A percentile compares a stretch with the other conserved stretches of the same genome.
Conservation (phyloP, 2,329 filamentous ascomycete genomes). For the Colletotrichum sp. region DNA sequence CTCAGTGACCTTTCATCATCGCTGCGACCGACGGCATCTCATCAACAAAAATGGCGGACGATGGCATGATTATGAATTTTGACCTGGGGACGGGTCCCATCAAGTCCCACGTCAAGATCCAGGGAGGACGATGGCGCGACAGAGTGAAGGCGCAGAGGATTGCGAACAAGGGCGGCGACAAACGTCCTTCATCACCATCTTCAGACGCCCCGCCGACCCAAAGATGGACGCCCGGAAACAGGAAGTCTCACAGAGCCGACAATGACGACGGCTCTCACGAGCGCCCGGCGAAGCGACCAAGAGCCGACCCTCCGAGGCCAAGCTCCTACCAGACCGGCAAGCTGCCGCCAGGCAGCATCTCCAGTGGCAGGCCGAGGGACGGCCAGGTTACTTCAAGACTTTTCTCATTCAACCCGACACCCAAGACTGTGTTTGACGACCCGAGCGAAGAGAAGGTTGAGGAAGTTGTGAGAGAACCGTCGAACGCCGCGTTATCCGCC, state of each 20-base stretch:
- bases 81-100: constrained; percentile 73
- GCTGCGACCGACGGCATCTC: background rate
- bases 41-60: constrained; percentile 76
- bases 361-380: constrained; percentile 23
- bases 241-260: constrained; percentile 24
- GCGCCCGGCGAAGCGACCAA: constrained; percentile 51
- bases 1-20: background rate
- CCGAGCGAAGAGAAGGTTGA: constrained; percentile 42
- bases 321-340: constrained; percentile 39
- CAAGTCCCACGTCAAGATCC: constrained; percentile 70
- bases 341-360: constrained; percentile 38
- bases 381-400: constrained; percentile 84
- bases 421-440: constrained; percentile 67
- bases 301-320: constrained; percentile 33
- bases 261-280: constrained; percentile 31
- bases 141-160: constrained; percentile 79
- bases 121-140: constrained; percentile 93
- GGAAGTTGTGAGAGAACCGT: constrained; percentile 69
- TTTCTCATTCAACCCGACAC: constrained; percentile 86
- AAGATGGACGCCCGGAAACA: constrained; percentile 10
- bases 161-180: constrained; percentile 33
- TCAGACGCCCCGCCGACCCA: constrained; percentile 20
- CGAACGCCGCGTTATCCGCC: constrained; percentile 87
- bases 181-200: constrained; percentile 31
- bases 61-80: constrained; percentile 95